Evolutionary conservation across 2,329 filamentous ascomycete genomes (phyloP), one percentile per base, ranked within the genome.

Genomic region (Pseudopyricularia javanii): DNA sequence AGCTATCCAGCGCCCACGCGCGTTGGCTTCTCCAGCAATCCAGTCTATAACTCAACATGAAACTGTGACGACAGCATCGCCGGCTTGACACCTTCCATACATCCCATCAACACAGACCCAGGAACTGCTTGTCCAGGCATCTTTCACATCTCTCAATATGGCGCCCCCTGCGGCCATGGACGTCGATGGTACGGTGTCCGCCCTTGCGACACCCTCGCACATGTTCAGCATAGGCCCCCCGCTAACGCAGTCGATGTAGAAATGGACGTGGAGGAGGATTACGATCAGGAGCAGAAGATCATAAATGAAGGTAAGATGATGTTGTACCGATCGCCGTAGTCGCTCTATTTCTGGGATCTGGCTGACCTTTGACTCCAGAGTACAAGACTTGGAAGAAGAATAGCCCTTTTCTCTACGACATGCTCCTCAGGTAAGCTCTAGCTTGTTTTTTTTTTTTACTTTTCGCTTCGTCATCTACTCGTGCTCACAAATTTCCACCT

Each of bases 321-420:
- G 22, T 26, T 20, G 20, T 15, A 11, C 50, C 20, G 17, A 20
- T n/a, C 47, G 4, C 7, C 9, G 1, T 35, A 7, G 17, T 12
- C n/a, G 5, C 22, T 11, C 4, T 3, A 24, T 22, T 33, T 35
- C 14, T 22, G 22, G 40, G 24, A 9, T 7, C 24, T 22, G 20
- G 34, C 43, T 47, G 24, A 47, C 47, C 49, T 6, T 37, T 30
- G 12, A 12, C 17, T 33, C 40, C 61, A 90, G 93, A 98, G 68
- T 98, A 98, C 80, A 98, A 98, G 70, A 96, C 91, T 59, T 98
- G 93, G 93, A 98, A 98, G 78, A 98, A 98, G 76, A 98, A 98
- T 71, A 89, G 88, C 59, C 91, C 93, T 3, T 97, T 97, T 65
- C 85, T 98, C 61, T 98, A 98, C 69, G 93, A 98, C 68, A 88